Base-by-base conservation (phyloP, 306 rosid genomes). In the Aeschynomene evenia region DNA sequence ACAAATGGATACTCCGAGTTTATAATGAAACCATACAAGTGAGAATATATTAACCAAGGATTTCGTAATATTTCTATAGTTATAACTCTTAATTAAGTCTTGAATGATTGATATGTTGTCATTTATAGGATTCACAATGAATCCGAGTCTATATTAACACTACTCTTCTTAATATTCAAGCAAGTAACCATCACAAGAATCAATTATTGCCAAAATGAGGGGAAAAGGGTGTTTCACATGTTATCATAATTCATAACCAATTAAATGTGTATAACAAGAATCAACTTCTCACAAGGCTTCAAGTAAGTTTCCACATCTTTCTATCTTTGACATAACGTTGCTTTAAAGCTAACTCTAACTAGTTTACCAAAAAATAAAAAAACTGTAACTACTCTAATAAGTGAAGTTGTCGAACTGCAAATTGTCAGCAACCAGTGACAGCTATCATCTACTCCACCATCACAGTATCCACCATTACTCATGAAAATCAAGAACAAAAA, bases 321-420 rank as follows among this genome's bases (percentile, higher is more conserved):
- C 26, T 66, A 22, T 57, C 66, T 74, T 24, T 18, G 43, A 19
- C 15, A 12, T 21, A 48, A 16, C 45, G 39, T 69, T 52, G 68
- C 72, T 61, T 43, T 63, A 68, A 63, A 68, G 45, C 77, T 20
- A 68, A 69, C 55, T 26, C 8, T 31, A 33, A 33, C 7, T 7
- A 33, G 2, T 33, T 33, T 7, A 33, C 37, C 37, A 33, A 33
- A 33, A 6, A 6, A 7, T 28, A 28, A 28, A 28, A 3, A 6
- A 37, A 11, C 51, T 45, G 15, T 28, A 54, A 43, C 57, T 10
- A 56, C 63, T 68, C 21, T 24, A 10, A 9, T 11, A 40, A 31
- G 68, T 43, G 43, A 2, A 36, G 39, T 16, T 63, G 43, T 11
- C 46, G 46, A 22, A 9, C 14, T 66, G 34, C 36, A 43, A 43